A percentile compares a stretch with the other conserved stretches of the same genome.
Evolutionary conservation across 495 filamentous ascomycete species (phyloP).

Genomic region (Neurospora tetrasperma): DNA sequence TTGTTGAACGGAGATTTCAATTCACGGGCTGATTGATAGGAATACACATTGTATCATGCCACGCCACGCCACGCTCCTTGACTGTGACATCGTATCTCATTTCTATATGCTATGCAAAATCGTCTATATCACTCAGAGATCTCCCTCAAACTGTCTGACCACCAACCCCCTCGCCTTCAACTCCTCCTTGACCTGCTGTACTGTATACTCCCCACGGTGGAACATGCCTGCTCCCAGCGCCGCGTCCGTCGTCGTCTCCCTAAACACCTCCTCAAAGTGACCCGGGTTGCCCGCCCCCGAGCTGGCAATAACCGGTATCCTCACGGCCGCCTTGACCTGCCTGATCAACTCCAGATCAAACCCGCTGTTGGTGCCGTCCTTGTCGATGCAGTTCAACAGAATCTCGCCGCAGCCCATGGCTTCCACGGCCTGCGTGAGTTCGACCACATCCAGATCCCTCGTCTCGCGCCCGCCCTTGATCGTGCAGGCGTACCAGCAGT

Average conservation of each 20-base stretch:
- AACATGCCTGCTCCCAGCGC: constrained; percentile 96
- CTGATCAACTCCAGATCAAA: constrained; percentile 90
- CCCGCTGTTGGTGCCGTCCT: constrained; percentile 87
- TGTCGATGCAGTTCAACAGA: constrained; percentile 93
- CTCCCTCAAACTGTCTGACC: constrained; percentile 62
- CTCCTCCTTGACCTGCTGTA: constrained; percentile 85
- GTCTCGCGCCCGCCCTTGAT: constrained; percentile 91
- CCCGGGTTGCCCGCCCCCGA: constrained; percentile 83
- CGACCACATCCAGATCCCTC: constrained; percentile 78
- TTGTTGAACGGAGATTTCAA: constrained; percentile 4
- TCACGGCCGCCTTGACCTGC: constrained; percentile 71
- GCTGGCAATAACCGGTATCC: constrained; percentile 90
- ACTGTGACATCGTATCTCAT: neutral
- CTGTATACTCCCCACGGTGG: constrained; percentile 89
- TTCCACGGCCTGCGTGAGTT: constrained; percentile 82
- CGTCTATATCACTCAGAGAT: constrained; percentile 19
- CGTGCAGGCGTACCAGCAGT: constrained; percentile 97
- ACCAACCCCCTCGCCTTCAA: constrained; percentile 59
- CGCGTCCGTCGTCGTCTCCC: constrained; percentile 76
- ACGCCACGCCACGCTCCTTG: neutral
- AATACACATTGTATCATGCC: neutral
- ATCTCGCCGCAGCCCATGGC: constrained; percentile 95
- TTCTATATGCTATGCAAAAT: neutral
- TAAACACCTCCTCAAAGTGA: constrained; percentile 89
- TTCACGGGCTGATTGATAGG: neutral